Evolutionary conservation across 176 grass and related monocot genomes (phyloP).

Genomic region (Saccharum spontaneum): DNA sequence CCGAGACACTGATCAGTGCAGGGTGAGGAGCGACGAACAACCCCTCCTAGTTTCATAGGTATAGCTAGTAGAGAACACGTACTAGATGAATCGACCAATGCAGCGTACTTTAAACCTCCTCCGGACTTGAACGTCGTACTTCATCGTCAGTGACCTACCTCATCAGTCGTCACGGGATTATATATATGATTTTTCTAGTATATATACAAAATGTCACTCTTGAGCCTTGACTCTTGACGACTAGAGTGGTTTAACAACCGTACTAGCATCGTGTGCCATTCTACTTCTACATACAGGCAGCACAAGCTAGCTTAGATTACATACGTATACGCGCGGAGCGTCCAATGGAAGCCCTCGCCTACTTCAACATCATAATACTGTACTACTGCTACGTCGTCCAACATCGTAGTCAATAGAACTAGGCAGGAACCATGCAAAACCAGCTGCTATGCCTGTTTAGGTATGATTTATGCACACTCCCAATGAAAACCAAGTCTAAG

Average conservation of each 20-base stretch:
- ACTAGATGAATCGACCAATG: too few species aligned
- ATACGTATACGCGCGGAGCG: background rate
- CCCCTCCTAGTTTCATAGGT: too few species aligned
- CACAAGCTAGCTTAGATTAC: background rate
- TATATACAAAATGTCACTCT: background rate
- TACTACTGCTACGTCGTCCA: background rate
- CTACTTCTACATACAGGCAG: background rate
- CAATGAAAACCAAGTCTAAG: conserved; percentile 39
- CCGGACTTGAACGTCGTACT: background rate
- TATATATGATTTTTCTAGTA: background rate
- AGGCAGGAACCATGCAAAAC: conserved; percentile 21
- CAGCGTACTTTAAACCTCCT: background rate
- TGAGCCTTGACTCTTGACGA: background rate
- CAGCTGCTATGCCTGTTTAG: conserved; percentile 46
- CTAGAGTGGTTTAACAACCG: conserved; percentile 19
- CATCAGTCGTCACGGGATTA: background rate
- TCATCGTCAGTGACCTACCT: background rate
- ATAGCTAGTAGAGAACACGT: too few species aligned
- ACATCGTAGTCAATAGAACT: conserved; percentile 33
- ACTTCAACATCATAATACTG: too few species aligned
- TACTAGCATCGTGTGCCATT: background rate
- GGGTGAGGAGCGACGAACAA: too few species aligned
- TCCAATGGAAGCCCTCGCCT: background rate
- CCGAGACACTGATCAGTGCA: too few species aligned
- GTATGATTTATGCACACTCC: conserved; percentile 54